Evolutionary conservation across 257 asterid genomes (phyloP), one percentile per base, ranked within the genome.

Genomic region (Lavandula angustifolia): DNA sequence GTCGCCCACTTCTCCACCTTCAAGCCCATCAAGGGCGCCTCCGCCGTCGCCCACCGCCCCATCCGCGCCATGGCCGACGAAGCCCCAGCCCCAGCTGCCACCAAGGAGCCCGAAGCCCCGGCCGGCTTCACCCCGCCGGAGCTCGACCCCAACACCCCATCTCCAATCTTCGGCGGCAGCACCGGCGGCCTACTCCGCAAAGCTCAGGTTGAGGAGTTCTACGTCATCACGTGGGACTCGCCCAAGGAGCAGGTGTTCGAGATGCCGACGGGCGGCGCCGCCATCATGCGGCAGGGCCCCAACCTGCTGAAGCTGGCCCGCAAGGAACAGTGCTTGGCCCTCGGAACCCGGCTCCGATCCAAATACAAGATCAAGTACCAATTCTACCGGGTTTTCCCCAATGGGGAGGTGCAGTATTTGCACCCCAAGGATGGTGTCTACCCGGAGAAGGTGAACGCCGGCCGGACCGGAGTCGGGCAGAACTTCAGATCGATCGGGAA

Each of bases 181-280:
- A 92, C 98, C 6, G 97, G 98, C 11, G 97, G 98, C 4, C 88
- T 92, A 4, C 73, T 92, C 7, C 86, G 95, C 44, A 92, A 92
- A 10, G 97, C 97, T 38, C 96, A 92, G 75, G 95, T 82, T 16
- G 98, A 92, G 73, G 97, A 92, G 65, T 92, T 92, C 80, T 85
- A 92, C 66, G 97, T 87, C 34, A 89, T 92, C 60, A 92, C 98
- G 0, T 92, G 98, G 98, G 95, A 85, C 0, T 92, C 98, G 0
- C 95, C 98, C 0, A 89, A 89, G 72, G 98, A 92, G 60, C 96
- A 92, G 50, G 86, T 89, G n/a, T 92, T 92, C 56, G 98, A 92
- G 78, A 92, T 89, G 98, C 95, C 96, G 1, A 92, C 96, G 0
- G 96, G 98, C 50, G 98, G 98, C 35, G 98, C 98, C 6, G 98